phyloP scores from a whole-genome alignment of 78 protist genomes.

The Cavenderia fasciculata region DNA sequence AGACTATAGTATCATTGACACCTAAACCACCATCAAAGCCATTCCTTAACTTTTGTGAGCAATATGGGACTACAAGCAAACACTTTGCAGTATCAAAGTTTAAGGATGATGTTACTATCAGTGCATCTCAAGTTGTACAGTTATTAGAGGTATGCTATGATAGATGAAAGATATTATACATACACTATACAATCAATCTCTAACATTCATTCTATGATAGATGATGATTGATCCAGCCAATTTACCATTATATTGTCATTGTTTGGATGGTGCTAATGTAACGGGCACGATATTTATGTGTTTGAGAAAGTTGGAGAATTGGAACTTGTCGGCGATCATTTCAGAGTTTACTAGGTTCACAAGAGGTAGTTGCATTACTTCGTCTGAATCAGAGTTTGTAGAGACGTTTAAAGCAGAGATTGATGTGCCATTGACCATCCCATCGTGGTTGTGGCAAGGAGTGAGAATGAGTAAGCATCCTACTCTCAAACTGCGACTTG shows the following conservation, averaged over 20 bases:
- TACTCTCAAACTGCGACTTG: constrained; percentile 36
- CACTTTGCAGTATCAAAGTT: constrained; percentile 77
- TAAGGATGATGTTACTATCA: constrained; percentile 74
- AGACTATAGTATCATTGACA: constrained; percentile 75
- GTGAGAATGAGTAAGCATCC: constrained; percentile 72
- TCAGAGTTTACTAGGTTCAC: constrained; percentile 81
- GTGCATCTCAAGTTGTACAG: constrained; percentile 64
- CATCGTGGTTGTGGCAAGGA: constrained; percentile 80
- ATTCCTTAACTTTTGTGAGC: constrained; percentile 64
- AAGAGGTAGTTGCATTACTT: constrained; percentile 56
- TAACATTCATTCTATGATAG: not conserved
- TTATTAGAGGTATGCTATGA: constrained; percentile 51
- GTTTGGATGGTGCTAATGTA: constrained; percentile 81
- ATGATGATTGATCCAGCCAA: constrained; percentile 74
- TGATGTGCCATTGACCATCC: constrained; percentile 45
- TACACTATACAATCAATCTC: too few relatives aligned
- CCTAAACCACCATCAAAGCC: constrained; percentile 70
- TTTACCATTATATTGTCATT: constrained; percentile 74
- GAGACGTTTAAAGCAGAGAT: constrained; percentile 80
- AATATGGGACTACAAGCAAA: constrained; percentile 13
- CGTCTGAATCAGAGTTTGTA: constrained; percentile 68
- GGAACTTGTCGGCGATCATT: constrained; percentile 75
- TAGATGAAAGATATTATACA: too few relatives aligned
- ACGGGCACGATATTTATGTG: constrained; percentile 81
- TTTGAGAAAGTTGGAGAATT: constrained; percentile 71